Evolutionary conservation across 2,329 filamentous ascomycete genomes (phyloP).

Genomic region (Xylaria polymorpha): DNA sequence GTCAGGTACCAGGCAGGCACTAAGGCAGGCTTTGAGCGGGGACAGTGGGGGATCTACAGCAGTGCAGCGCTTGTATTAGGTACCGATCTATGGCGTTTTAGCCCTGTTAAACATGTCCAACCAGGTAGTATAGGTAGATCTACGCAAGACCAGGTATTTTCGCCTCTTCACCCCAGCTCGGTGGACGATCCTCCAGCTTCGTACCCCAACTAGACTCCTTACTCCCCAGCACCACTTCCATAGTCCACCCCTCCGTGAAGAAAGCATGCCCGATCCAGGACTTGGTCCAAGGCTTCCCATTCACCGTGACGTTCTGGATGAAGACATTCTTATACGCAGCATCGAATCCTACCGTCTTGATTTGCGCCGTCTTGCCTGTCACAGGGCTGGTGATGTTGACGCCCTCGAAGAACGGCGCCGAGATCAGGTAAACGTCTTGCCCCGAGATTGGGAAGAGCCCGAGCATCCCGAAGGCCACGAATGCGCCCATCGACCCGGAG

Average conservation of each 20-base stretch:
- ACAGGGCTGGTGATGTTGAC: constrained; percentile 62
- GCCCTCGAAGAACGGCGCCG: constrained; percentile 69
- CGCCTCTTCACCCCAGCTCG: constrained; percentile 43
- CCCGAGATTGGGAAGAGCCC: constrained; percentile 71
- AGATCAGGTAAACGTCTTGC: constrained; percentile 72
- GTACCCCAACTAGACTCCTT: constrained; percentile 74
- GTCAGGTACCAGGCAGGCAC: neutral
- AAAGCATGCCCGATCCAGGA: constrained; percentile 73
- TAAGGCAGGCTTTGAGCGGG: neutral
- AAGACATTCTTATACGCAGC: constrained; percentile 64
- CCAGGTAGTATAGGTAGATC: neutral
- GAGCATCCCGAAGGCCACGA: constrained; percentile 68
- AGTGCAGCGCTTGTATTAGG: neutral
- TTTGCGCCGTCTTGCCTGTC: constrained; percentile 67
- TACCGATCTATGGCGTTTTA: neutral
- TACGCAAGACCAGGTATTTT: constrained; percentile 12
- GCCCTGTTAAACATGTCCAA: neutral
- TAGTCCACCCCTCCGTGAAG: constrained; percentile 65
- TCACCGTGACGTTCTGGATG: constrained; percentile 67
- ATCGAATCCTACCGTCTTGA: constrained; percentile 68
- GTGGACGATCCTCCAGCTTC: constrained; percentile 59
- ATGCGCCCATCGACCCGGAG: constrained; percentile 71
- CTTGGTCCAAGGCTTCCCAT: constrained; percentile 65
- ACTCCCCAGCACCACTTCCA: constrained; percentile 70
- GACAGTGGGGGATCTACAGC: neutral